These are phyloP conservation scores for Aspergillus niger DNA, from an alignment of 2,329 filamentous ascomycete genomes.

Conservation along the genomic window DNA sequence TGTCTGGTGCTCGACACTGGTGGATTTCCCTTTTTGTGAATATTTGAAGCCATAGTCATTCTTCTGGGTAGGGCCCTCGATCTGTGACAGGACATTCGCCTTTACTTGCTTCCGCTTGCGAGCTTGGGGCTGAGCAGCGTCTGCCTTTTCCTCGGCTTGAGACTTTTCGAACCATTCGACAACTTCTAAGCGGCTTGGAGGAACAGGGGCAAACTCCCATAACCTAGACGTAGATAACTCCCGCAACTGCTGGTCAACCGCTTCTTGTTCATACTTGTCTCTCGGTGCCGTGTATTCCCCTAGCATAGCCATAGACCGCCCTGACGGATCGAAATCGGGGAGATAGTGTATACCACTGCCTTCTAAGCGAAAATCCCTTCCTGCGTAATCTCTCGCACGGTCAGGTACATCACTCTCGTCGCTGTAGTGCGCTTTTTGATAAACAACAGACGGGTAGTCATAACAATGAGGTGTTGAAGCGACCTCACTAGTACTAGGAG, in stretches of 20 bases:
- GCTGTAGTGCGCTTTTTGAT: slow-evolving; percentile 84
- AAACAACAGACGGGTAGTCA: slow-evolving; percentile 68
- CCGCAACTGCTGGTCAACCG: slow-evolving; percentile 55
- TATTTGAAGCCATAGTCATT: slow-evolving; percentile 83
- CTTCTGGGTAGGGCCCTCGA: slow-evolving; percentile 82
- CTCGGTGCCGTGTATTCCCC: slow-evolving; percentile 55
- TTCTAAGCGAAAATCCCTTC: slow-evolving; percentile 77
- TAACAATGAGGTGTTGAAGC: slow-evolving; percentile 57
- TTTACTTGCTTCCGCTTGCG: slow-evolving; percentile 22
- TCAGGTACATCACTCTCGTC: slow-evolving; percentile 80
- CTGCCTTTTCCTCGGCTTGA: slow-evolving; percentile 19
- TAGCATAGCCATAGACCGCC: slow-evolving; percentile 57
- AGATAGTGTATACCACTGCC: slow-evolving; percentile 77
- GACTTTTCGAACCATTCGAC: slow-evolving; percentile 62
- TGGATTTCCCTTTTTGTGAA: slow-evolving; percentile 72
- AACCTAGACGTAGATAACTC: slow-evolving; percentile 62
- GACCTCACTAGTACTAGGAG: slow-evolving; percentile 48
- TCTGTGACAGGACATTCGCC: slow-evolving; percentile 68
- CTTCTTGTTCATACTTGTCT: slow-evolving; percentile 56
- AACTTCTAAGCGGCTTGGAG: slow-evolving; percentile 73
- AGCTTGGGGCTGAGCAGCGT: slow-evolving; percentile 11
- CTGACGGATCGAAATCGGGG: slow-evolving; percentile 71
- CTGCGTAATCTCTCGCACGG: slow-evolving; percentile 78
- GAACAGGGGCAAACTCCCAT: slow-evolving; percentile 75
- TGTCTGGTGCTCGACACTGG: slow-evolving; percentile 76